Evolutionary conservation across 2,329 filamentous ascomycete genomes (phyloP).

Genomic region (Colletotrichum simmondsii): DNA sequence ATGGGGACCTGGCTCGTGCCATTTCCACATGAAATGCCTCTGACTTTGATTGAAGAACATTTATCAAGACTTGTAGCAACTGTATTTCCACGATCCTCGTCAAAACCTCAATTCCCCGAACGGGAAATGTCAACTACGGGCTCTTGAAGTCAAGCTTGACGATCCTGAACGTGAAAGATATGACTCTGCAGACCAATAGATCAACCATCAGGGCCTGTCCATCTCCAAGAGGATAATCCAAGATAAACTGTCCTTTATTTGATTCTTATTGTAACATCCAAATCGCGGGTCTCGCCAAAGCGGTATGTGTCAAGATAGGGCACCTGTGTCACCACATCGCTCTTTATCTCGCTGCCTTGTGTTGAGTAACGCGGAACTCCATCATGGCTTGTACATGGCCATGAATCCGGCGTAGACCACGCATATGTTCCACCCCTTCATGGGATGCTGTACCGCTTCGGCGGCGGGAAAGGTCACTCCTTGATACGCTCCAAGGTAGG

Average conservation of each 20-base stretch:
- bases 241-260: neutral
- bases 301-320: neutral
- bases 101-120: no score
- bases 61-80: no score
- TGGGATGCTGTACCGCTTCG: no score
- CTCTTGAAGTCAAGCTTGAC: no score
- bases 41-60: neutral
- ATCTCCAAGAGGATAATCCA: neutral
- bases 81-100: no score
- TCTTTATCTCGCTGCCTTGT: neutral
- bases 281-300: neutral
- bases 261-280: neutral
- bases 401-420: no score
- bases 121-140: no score
- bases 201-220: neutral
- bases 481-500: neutral
- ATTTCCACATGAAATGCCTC: neutral
- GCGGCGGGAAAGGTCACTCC: no score
- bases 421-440: no score
- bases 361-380: neutral
- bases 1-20: no score
- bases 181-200: neutral
- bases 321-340: neutral
- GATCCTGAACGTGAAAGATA: no score
- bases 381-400: no score